Conservation (phyloP, 2,329 filamentous ascomycete species). For the Cadophora sp. region DNA sequence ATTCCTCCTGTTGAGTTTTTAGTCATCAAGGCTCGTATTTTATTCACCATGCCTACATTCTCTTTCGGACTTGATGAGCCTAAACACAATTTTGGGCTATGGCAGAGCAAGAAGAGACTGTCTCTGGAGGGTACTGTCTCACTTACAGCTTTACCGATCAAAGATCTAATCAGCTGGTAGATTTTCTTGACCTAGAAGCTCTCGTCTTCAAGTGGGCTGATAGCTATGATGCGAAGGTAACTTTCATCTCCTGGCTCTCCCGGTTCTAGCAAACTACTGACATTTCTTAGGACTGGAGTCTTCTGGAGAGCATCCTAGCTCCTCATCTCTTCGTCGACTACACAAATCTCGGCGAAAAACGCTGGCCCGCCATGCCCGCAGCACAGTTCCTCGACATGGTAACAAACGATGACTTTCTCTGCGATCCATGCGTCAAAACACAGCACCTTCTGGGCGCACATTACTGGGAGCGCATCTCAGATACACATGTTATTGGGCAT, state of each 20-base stretch:
- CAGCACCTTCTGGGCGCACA: constrained; percentile 69
- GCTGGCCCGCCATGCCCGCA: constrained; percentile 67
- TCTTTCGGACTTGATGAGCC: constrained; percentile 27
- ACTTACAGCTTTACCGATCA: neutral
- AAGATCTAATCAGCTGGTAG: constrained; percentile 38
- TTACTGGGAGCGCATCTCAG: constrained; percentile 63
- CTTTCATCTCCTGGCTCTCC: neutral
- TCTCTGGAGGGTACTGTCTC: constrained; percentile 24
- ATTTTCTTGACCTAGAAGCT: constrained; percentile 57
- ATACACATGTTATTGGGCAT: constrained; percentile 62
- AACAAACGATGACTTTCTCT: constrained; percentile 61
- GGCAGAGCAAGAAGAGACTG: constrained; percentile 26
- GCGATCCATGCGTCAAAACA: constrained; percentile 66
- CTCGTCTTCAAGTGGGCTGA: constrained; percentile 67
- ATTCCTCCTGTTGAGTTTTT: neutral
- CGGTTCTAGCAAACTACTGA: neutral
- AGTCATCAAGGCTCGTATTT: neutral
- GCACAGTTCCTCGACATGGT: constrained; percentile 68
- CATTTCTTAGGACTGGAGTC: constrained; percentile 36
- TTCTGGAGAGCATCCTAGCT: constrained; percentile 37
- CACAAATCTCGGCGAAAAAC: constrained; percentile 64
- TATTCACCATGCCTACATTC: constrained; percentile 28
- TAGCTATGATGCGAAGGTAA: constrained; percentile 65
- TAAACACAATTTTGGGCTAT: constrained; percentile 2
- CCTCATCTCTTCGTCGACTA: constrained; percentile 60